Evolutionary conservation across 1,139 yeast species (phyloP).

Genomic region (Yamadazyma oceani): DNA sequence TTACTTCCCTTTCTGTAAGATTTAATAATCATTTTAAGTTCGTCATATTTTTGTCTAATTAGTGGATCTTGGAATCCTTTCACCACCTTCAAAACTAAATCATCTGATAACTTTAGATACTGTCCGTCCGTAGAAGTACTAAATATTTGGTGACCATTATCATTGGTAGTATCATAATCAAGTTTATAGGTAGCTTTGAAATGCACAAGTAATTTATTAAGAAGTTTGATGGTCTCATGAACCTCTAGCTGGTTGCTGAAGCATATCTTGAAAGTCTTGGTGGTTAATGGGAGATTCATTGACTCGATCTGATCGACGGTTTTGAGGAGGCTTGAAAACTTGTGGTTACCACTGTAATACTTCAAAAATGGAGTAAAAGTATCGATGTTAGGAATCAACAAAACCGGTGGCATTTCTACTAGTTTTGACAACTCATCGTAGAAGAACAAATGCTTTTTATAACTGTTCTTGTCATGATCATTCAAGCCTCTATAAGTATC

Average conservation of each 20-base stretch:
- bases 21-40: constrained; percentile 10
- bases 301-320: constrained; percentile 15
- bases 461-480: constrained; percentile 18
- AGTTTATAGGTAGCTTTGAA: constrained; percentile 22
- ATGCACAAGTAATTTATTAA: constrained; percentile 18
- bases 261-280: constrained; percentile 22
- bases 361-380: constrained; percentile 27
- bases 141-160: too few relatives aligned
- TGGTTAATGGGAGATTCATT: constrained; percentile 27
- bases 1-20: constrained; percentile 8
- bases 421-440: constrained; percentile 30
- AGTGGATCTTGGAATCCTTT: constrained; percentile 5
- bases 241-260: constrained; percentile 12
- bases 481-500: constrained; percentile 19
- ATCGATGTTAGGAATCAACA: constrained; percentile 24
- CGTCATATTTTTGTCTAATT: constrained; percentile 2
- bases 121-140: constrained; percentile 17
- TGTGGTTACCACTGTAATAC: constrained; percentile 13
- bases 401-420: constrained; percentile 13
- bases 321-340: constrained; percentile 2
- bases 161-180: constrained; percentile 18
- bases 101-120: constrained; percentile 25
- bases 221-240: constrained; percentile 13
- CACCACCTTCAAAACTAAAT: constrained; percentile 14
- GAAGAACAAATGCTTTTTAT: constrained; percentile 19